Base-by-base conservation (phyloP, 352 stramenopile genomes). In the Elongisporangium senticosum region DNA sequence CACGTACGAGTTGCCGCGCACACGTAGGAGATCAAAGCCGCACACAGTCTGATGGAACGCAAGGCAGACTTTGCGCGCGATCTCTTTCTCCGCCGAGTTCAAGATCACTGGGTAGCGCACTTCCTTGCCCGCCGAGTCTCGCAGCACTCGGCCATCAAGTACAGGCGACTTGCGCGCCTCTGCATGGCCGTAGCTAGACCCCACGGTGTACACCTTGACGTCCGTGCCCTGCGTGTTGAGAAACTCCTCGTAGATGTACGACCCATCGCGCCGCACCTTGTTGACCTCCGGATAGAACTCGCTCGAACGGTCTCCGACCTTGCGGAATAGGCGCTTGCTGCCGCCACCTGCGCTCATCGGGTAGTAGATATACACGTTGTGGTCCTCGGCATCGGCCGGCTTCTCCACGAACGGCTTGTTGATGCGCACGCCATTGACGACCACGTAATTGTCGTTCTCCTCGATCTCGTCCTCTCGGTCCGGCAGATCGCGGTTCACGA, bases 291-390 rank as follows among this genome's bases (percentile, higher is more conserved):
- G 90, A 67, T 99, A 99, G 63, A 99, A 99, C 59, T 98, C 93
- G 54, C 80, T 94, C 13, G 82, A 95, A 39, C 87, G 86, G 62
- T 97, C 88, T 51, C 86, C 87, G 13, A 99, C 92, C 75, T 99
- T 99, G 11, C 97, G 93, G 74, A 99, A 99, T 2, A 99, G 71
- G 20, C 97, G 96, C 69, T 99, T 99, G 68, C 95, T 98, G 23
- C 98, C 97, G 21, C 98, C 97, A 23, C 97, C 98, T 11, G 96
- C 96, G 56, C 83, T 98, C 21, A 90, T 97, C 0, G 97, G 97
- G 67, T 99, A 99, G 73, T 99, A 99, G 67, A 99, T 99, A 69
- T 98, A 97, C 62, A 99, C 96, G 67, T 99, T 99, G 75, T 99
- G 98, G 81, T 99, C 96, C 62, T 99, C 98, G 0, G 96, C 96